A percentile compares a stretch with the other conserved stretches of the same genome.
Evolutionary conservation across 495 filamentous ascomycete genomes (phyloP).

Genomic region (Aspergillus nidulans): DNA sequence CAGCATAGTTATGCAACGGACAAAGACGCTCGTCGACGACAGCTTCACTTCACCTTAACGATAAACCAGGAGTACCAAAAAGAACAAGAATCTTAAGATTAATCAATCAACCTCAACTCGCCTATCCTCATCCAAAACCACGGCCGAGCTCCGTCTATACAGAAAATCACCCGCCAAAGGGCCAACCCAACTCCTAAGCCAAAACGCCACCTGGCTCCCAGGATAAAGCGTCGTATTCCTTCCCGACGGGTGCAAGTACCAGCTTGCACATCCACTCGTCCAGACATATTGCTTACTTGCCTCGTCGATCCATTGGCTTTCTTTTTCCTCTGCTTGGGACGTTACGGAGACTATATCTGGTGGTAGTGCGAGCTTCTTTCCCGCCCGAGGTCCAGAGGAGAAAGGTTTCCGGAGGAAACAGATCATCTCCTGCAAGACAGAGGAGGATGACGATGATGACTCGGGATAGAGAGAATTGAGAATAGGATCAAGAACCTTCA

Average conservation of each 20-base stretch:
- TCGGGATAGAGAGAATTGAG: neutral
- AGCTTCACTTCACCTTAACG: too few relatives aligned
- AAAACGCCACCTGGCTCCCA: constrained; percentile 19
- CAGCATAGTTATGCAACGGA: too few relatives aligned
- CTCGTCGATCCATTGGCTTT: constrained; percentile 7
- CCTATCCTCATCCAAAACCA: neutral
- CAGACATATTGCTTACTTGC: constrained; percentile 18
- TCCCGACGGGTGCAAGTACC: constrained; percentile 18
- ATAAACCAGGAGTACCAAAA: too few relatives aligned
- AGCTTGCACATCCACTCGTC: constrained; percentile 19
- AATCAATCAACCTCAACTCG: too few relatives aligned
- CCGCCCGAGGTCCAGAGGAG: neutral
- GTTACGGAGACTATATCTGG: constrained; percentile 20
- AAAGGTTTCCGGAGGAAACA: constrained; percentile 2
- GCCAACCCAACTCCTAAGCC: constrained; percentile 14
- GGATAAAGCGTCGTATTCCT: constrained; percentile 23
- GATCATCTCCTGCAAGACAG: neutral
- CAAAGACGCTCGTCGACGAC: too few relatives aligned
- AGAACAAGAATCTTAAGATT: too few relatives aligned
- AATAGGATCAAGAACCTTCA: constrained; percentile 16
- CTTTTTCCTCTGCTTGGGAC: constrained; percentile 14
- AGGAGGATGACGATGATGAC: neutral
- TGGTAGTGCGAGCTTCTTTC: neutral
- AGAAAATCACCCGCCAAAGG: constrained; percentile 12
- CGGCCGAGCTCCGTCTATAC: neutral